Conservation (phyloP, 1,284 basidiomycete species). For the Cutaneotrichosporon sp. region DNA sequence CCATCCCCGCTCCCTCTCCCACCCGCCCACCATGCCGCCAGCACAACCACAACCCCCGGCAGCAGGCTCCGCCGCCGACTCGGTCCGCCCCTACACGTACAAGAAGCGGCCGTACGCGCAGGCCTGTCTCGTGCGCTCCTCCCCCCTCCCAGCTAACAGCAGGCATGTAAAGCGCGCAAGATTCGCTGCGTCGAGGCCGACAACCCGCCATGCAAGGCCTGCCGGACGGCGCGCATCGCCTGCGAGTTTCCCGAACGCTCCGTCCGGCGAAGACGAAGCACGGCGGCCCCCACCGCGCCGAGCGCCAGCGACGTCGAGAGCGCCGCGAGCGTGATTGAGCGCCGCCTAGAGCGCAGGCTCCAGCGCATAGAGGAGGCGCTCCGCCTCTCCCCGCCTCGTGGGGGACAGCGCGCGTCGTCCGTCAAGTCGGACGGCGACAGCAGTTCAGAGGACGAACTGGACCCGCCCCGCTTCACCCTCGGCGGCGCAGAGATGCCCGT, state of each 20-base stretch:
- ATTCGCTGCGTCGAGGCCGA: slow-evolving; percentile 30
- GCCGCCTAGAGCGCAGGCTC: slow-evolving; percentile 21
- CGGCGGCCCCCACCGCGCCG: slow-evolving; percentile 1
- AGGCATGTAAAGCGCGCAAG: slow-evolving; percentile 32
- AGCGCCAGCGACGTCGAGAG: not conserved
- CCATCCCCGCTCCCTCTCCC: no score
- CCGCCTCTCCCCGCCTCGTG: slow-evolving; percentile 14
- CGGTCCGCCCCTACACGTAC: slow-evolving; percentile 18
- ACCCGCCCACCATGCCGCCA: not conserved
- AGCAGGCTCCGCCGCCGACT: not conserved
- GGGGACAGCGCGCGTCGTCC: not conserved
- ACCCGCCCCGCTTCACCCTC: slow-evolving; percentile 28
- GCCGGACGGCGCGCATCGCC: slow-evolving; percentile 23
- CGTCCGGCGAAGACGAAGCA: slow-evolving; percentile 12
- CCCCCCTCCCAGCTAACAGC: not conserved
- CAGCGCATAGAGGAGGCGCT: slow-evolving; percentile 26
- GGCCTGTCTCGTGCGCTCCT: slow-evolving; percentile 25
- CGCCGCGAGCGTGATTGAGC: not conserved
- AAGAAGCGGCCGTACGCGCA: slow-evolving; percentile 31
- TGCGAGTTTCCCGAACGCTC: slow-evolving; percentile 27
- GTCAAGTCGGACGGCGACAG: not conserved
- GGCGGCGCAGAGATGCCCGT: slow-evolving; percentile 24
- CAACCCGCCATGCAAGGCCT: slow-evolving; percentile 29
- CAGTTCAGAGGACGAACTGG: slow-evolving; percentile 14
- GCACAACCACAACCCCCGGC: not conserved